Evolutionary conservation across 2,329 filamentous ascomycete genomes (phyloP), one percentile per base, ranked within the genome.

Genomic region (Cryphonectria nitschkei): DNA sequence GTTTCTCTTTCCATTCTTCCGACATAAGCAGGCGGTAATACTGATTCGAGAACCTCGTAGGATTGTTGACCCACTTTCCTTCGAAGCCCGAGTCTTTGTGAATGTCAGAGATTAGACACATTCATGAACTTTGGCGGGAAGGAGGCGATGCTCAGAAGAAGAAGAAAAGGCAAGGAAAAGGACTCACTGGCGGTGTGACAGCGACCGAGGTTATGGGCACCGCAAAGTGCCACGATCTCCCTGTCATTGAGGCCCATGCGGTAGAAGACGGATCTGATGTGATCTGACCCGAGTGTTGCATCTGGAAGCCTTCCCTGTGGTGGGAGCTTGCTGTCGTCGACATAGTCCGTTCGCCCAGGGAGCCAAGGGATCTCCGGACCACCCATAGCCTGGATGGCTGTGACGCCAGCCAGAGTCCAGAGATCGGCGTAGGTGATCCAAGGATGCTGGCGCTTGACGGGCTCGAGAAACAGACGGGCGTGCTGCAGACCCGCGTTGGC

Each of bases 231-330:
- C 64, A 98, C 95, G 79, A 98, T 98, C 83, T 98, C 95, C 78
- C 92, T 93, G 84, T 99, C 95, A 82, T 96, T 92, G 88, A 98
- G 98, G 75, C 95, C 95, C 95, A 98, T 98, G 80, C 95, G 94
- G 82, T 91, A 89, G 84, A 98, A 99, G 85, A 98, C 95, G 83
- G 89, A 89, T 78, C 96, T 92, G 76, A 98, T 88, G 84, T 98
- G 95, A 79, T 90, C 88, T 72, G 90, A 85, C 72, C 88, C 92
- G 87, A 98, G 89, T 76, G 89, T 81, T 68, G 88, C 95, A 80
- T 99, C 94, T 74, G 95, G 92, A 29, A 94, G 87, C 2, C 80
- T 70, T 0, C 89, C 89, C 0, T 86, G 82, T 0, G 88, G 88
- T 1, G 88, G 87, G 13, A 89, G 78, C 76, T 87, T 88, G 74